Evolutionary conservation across 805 yeast genomes (phyloP).

Genomic region (Debaryomyces castellii): DNA sequence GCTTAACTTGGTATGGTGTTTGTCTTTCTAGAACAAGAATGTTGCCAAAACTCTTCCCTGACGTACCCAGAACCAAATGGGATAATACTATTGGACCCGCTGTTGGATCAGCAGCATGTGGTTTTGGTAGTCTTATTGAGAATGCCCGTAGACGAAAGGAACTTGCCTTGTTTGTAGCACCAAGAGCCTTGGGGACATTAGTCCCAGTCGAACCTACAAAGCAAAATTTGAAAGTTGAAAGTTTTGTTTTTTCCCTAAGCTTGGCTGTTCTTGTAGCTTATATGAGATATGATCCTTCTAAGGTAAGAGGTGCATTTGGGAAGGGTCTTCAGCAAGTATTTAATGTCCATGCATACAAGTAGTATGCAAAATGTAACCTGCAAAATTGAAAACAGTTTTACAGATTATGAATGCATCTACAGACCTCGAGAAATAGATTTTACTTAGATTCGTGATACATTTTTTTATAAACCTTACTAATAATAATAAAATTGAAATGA

Average conservation of each 20-base stretch:
- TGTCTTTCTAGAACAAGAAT: slow-evolving; percentile 42
- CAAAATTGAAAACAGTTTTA: background rate
- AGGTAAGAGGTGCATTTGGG: slow-evolving; percentile 39
- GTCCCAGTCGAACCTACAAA: slow-evolving; percentile 25
- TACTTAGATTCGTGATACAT: background rate
- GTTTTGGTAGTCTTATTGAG: slow-evolving; percentile 42
- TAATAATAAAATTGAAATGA: slow-evolving; percentile 11
- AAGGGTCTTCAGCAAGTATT: slow-evolving; percentile 18
- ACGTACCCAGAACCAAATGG: slow-evolving; percentile 28
- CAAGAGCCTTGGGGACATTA: slow-evolving; percentile 35
- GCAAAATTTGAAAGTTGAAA: slow-evolving; percentile 26
- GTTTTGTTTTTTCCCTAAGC: slow-evolving; percentile 31
- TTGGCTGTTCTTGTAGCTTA: slow-evolving; percentile 38
- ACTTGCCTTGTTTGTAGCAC: slow-evolving; percentile 48
- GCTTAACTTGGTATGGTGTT: slow-evolving; percentile 47
- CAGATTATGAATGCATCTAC: background rate
- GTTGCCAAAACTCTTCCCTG: slow-evolving; percentile 39
- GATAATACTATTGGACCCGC: slow-evolving; percentile 41
- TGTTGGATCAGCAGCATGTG: slow-evolving; percentile 41
- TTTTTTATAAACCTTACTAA: background rate
- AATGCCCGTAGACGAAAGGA: slow-evolving; percentile 42
- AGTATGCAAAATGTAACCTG: background rate
- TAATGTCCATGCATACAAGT: slow-evolving; percentile 1
- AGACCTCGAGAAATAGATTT: background rate
- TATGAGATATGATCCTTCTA: slow-evolving; percentile 24